phyloP scores from a whole-genome alignment of 805 yeast genomes.

The Lachancea nothofagi region DNA sequence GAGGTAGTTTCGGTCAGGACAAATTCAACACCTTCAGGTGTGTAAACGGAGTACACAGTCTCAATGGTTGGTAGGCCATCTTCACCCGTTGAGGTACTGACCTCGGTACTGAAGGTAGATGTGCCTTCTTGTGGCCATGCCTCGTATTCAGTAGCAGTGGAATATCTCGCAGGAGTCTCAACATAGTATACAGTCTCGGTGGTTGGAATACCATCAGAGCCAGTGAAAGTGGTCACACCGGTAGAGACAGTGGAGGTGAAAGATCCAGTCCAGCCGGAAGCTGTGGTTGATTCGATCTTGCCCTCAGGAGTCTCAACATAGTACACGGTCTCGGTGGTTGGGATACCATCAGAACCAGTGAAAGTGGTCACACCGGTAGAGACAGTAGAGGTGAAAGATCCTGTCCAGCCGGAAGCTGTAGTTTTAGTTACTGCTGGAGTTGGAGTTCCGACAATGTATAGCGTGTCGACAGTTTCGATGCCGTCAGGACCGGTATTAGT shows the following conservation, averaged over 20 bases:
- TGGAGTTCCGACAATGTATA: conserved; percentile 15
- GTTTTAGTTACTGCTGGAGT: conserved; percentile 4
- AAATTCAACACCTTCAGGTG: conserved; percentile 6
- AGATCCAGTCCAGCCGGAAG: conserved; percentile 12
- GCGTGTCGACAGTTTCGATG: conserved; percentile 10
- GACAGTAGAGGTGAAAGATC: conserved; percentile 2
- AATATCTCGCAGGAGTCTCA: conserved; percentile 3
- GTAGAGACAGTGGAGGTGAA: conserved; percentile 10
- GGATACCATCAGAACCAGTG: conserved; percentile 10
- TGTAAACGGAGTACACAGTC: conserved; percentile 8
- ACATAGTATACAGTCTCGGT: conserved; percentile 5
- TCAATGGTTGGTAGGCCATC: conserved; percentile 6
- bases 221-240: neutral
- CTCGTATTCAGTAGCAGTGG: conserved; percentile 5
- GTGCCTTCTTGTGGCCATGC: conserved; percentile 1
- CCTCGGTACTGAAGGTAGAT: conserved; percentile 6
- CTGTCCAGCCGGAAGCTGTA: conserved; percentile 1
- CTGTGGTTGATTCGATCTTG: conserved; percentile 4
- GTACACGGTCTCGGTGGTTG: conserved; percentile 12
- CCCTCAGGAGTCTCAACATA: conserved; percentile 13
- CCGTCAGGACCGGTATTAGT: conserved; percentile 13
- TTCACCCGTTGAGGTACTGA: conserved; percentile 3
- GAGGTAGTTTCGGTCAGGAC: no score
- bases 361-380: conserved; percentile 3
- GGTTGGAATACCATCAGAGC: conserved; percentile 2